phyloP scores from a whole-genome alignment of 805 yeast species.

The Lachancea dasiensis region DNA sequence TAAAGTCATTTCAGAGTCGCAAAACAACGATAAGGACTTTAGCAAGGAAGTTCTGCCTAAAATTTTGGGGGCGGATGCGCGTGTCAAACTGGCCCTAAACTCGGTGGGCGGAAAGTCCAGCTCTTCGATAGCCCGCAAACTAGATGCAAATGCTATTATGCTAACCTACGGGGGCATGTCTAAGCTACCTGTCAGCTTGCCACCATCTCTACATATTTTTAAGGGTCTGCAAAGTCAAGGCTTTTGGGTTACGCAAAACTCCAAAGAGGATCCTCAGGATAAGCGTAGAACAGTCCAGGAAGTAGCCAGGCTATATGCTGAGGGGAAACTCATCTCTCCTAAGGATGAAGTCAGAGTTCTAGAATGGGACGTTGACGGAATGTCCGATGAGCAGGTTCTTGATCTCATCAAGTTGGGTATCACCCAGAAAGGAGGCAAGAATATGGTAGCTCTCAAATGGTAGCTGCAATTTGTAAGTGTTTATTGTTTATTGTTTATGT shows the following conservation, averaged over 20 bases:
- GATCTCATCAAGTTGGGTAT: constrained; percentile 42
- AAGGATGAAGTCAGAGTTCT: constrained; percentile 36
- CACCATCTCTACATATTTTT: constrained; percentile 84
- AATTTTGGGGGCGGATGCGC: constrained; percentile 38
- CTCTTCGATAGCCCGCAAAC: constrained; percentile 75
- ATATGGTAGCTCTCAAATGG: constrained; percentile 29
- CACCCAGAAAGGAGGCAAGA: constrained; percentile 30
- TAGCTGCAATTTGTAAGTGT: too few species aligned
- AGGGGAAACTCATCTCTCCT: constrained; percentile 51
- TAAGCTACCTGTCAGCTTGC: constrained; percentile 85
- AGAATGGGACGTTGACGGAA: constrained; percentile 28
- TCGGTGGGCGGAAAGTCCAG: constrained; percentile 91
- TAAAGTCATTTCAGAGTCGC: constrained; percentile 79
- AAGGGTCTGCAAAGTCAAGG: constrained; percentile 83
- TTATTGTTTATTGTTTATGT: too few species aligned
- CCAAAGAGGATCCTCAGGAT: constrained; percentile 50
- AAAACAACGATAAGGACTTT: constrained; percentile 65
- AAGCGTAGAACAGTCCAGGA: constrained; percentile 51
- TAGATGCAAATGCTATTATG: constrained; percentile 66
- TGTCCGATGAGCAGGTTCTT: constrained; percentile 38
- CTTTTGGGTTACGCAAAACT: constrained; percentile 82
- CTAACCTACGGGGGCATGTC: constrained; percentile 98
- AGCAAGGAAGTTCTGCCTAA: constrained; percentile 46
- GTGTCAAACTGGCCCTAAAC: constrained; percentile 75
- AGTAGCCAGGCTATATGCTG: constrained; percentile 51